A percentile compares a stretch with the other conserved stretches of the same genome.
Conservation (phyloP, 2,329 filamentous ascomycete species). For the Nigrograna mackinnonii region DNA sequence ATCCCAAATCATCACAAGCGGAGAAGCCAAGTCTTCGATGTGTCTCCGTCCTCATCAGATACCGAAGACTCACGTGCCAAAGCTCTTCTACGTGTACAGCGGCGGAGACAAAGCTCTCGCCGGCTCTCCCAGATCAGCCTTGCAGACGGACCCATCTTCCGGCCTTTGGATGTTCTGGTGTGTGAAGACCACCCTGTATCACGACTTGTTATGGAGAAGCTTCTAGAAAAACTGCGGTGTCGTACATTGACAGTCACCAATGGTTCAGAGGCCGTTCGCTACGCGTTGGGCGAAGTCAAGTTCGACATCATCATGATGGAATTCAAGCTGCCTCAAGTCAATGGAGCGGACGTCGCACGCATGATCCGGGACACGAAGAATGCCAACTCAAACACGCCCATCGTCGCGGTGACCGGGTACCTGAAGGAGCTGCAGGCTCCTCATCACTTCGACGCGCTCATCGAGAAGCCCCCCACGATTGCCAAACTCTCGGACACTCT, state of each 20-base stretch:
- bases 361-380: constrained; percentile 99
- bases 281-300: constrained; percentile 95
- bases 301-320: constrained; percentile 99
- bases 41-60: constrained; percentile 96
- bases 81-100: constrained; percentile 86
- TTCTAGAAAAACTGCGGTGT: constrained; percentile 92
- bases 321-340: constrained; percentile 92
- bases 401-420: constrained; percentile 95
- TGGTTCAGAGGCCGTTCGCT: constrained; percentile 88
- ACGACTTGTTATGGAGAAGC: constrained; percentile 96
- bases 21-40: constrained; percentile 91
- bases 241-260: constrained; percentile 90
- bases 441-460: constrained; percentile 92
- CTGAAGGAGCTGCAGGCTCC: constrained; percentile 95
- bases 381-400: constrained; percentile 89
- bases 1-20: constrained; percentile 76
- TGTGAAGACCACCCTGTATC: constrained; percentile 98
- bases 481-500: constrained; percentile 89
- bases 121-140: constrained; percentile 90
- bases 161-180: constrained; percentile 90
- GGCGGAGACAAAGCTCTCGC: constrained; percentile 92
- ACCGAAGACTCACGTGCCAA: constrained; percentile 94
- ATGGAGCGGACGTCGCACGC: constrained; percentile 89
- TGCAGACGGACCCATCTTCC: constrained; percentile 81
- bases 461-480: constrained; percentile 95